Conservation (phyloP, 257 asterid species). For the Solanum pinnatisectum region DNA sequence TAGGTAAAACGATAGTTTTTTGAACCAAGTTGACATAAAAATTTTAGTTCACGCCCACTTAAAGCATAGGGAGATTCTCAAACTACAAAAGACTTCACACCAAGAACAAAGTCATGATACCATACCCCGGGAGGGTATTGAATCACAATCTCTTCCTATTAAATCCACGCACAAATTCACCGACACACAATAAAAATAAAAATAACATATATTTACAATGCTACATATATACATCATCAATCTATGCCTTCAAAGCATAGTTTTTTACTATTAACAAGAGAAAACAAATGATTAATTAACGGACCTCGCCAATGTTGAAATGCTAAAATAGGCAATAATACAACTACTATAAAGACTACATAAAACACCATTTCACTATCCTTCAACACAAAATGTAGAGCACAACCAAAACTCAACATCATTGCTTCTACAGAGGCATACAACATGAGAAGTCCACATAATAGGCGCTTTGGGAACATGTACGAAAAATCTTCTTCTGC, state of each 20-base stretch:
- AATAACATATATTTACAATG: not conserved
- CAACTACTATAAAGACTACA: not conserved
- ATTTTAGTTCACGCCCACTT: too few relatives aligned
- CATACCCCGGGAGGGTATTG: not conserved
- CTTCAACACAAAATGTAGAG: slow-evolving; percentile 20
- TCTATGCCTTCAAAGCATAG: not conserved
- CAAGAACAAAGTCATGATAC: too few relatives aligned
- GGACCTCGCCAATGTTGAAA: not conserved
- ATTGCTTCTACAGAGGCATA: slow-evolving; percentile 22
- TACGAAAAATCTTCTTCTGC: slow-evolving; percentile 21
- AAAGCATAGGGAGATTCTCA: too few relatives aligned
- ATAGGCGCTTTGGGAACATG: slow-evolving; percentile 20
- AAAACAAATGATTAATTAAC: not conserved
- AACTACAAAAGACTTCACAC: too few relatives aligned
- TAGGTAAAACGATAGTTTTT: too few relatives aligned
- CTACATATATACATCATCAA: not conserved
- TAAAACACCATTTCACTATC: not conserved
- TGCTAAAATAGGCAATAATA: not conserved
- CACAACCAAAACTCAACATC: slow-evolving; percentile 27
- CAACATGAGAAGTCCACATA: slow-evolving; percentile 16
- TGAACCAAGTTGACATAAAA: too few relatives aligned
- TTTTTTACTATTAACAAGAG: not conserved
- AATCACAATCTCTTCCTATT: not conserved
- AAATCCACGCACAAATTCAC: too few relatives aligned
- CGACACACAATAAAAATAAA: not conserved